Evolutionary conservation across 805 yeast species (phyloP).

Genomic region (Debaryomyces tyrocola): DNA sequence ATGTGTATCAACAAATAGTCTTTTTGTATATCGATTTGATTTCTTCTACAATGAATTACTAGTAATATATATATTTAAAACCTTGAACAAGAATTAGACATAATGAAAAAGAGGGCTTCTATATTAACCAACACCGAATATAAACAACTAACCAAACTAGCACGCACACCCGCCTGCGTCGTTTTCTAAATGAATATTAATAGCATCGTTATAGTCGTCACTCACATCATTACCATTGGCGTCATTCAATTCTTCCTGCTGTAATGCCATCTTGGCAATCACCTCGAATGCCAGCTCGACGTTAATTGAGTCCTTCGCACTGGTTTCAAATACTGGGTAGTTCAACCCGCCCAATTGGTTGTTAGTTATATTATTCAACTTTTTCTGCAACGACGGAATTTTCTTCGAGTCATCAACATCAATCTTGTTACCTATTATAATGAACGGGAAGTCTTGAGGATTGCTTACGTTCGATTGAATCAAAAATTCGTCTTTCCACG

Average conservation of each 20-base stretch:
- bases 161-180: conserved; percentile 79
- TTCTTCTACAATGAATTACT: background rate
- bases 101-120: background rate
- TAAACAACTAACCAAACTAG: conserved; percentile 21
- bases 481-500: conserved; percentile 95
- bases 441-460: conserved; percentile 95
- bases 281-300: conserved; percentile 96
- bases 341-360: conserved; percentile 60
- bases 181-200: conserved; percentile 87
- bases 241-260: conserved; percentile 90
- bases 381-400: conserved; percentile 56
- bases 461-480: conserved; percentile 91
- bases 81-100: background rate
- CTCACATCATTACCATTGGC: conserved; percentile 54
- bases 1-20: conserved; percentile 26
- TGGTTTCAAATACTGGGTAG: conserved; percentile 90
- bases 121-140: background rate
- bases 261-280: conserved; percentile 91
- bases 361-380: conserved; percentile 46
- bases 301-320: conserved; percentile 94
- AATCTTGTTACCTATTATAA: conserved; percentile 90
- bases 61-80: background rate
- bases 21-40: background rate
- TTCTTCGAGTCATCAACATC: conserved; percentile 92
- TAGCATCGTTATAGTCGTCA: conserved; percentile 95